phyloP scores from a whole-genome alignment of 2,329 filamentous ascomycete genomes.

The Penicillium rolfsii region DNA sequence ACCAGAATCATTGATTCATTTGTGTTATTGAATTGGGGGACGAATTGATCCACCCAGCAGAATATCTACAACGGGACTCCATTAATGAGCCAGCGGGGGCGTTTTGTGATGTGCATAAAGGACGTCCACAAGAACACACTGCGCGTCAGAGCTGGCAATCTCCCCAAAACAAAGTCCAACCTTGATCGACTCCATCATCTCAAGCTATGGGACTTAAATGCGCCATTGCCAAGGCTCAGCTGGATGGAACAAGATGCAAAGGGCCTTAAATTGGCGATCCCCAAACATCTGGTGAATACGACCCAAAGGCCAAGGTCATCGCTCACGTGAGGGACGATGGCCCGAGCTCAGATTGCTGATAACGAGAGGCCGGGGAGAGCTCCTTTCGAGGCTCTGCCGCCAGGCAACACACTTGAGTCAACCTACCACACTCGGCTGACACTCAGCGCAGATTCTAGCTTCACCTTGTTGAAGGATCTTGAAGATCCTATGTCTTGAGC shows the following conservation, averaged over 20 bases:
- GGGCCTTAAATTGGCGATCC: not conserved
- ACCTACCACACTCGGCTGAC: not conserved
- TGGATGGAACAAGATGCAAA: not conserved
- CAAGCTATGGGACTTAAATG: not conserved
- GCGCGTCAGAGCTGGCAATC: not conserved
- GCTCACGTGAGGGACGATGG: slow-evolving; percentile 33
- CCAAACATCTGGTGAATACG: not conserved
- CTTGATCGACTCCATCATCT: not conserved
- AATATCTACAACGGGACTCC: not conserved
- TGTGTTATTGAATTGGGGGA: not conserved
- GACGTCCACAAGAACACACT: not conserved
- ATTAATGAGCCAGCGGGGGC: not conserved
- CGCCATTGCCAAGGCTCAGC: not conserved
- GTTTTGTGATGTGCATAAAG: not conserved
- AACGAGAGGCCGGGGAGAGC: slow-evolving; percentile 16
- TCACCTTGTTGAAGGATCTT: too few relatives aligned
- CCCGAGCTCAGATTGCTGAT: slow-evolving; percentile 28
- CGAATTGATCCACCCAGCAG: not conserved
- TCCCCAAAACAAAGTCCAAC: not conserved
- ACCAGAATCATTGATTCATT: too few relatives aligned
- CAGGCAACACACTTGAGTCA: not conserved
- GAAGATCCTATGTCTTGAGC: too few relatives aligned
- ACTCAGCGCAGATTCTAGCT: not conserved
- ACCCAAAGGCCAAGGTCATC: slow-evolving; percentile 21
- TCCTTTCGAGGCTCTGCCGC: slow-evolving; percentile 3